phyloP scores from a whole-genome alignment of 129 eudicot genomes.

The Escallonia herrerae region DNA sequence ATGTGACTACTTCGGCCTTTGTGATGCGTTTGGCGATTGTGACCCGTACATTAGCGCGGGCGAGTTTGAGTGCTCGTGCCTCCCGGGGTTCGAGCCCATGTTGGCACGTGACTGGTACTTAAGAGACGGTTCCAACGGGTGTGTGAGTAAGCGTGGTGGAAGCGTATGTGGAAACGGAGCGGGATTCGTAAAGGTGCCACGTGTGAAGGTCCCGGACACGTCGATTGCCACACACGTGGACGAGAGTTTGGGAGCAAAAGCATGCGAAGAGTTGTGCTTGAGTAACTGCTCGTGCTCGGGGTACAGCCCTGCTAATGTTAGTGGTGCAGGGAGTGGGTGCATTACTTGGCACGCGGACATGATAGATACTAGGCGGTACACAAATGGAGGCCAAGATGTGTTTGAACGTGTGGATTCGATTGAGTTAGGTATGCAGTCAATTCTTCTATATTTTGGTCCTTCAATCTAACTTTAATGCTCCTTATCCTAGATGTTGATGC shows the following conservation, averaged over 20 bases:
- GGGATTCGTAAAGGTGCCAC: slow-evolving; percentile 16
- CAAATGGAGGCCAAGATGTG: slow-evolving; percentile 24
- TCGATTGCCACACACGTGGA: slow-evolving; percentile 1
- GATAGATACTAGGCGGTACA: slow-evolving; percentile 9
- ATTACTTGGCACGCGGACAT: slow-evolving; percentile 24
- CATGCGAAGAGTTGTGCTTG: slow-evolving; percentile 15
- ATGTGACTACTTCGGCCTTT: background rate
- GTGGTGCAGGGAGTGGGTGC: slow-evolving; percentile 16
- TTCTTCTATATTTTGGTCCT: background rate
- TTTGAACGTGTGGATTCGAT: slow-evolving; percentile 27
- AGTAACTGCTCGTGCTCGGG: slow-evolving; percentile 29
- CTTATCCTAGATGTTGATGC: too few species aligned
- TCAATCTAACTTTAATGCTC: too few species aligned
- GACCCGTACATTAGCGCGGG: background rate
- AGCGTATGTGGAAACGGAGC: slow-evolving; percentile 22
- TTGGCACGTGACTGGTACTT: slow-evolving; percentile 2
- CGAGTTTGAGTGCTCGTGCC: slow-evolving; percentile 17
- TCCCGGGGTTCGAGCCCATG: slow-evolving; percentile 28
- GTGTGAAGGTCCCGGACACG: slow-evolving; percentile 28
- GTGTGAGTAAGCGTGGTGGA: slow-evolving; percentile 9
- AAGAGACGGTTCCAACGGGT: slow-evolving; percentile 16
- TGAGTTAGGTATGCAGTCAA: slow-evolving; percentile 9
- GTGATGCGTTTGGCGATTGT: slow-evolving; percentile 2
- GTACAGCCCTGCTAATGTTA: slow-evolving; percentile 16
- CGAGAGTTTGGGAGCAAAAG: slow-evolving; percentile 23